Evolutionary conservation across 177 flowering plant genomes (phyloP).

Genomic region (Telopea speciosissima): DNA sequence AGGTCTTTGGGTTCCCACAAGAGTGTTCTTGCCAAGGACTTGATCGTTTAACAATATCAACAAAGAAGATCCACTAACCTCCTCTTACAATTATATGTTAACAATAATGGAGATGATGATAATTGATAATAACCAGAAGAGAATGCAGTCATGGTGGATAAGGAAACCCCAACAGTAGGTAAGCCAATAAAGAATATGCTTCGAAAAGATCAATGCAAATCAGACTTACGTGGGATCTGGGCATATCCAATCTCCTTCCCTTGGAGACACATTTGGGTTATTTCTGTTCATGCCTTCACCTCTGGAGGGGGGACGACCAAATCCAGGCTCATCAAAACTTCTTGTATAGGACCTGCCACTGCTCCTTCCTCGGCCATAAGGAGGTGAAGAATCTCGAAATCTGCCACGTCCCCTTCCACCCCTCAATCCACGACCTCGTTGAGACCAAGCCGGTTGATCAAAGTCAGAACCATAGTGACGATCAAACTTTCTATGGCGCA

Average conservation of each 20-base stretch:
- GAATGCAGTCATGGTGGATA: neutral
- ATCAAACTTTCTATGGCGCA: constrained; percentile 50
- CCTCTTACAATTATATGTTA: too few species aligned
- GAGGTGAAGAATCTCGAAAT: constrained; percentile 63
- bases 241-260: constrained; percentile 96
- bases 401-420: constrained; percentile 62
- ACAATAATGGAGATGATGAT: too few species aligned
- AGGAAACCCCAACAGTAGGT: neutral
- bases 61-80: too few species aligned
- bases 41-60: too few species aligned
- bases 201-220: neutral
- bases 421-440: constrained; percentile 53
- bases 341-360: constrained; percentile 51
- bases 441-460: constrained; percentile 36
- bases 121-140: too few species aligned
- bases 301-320: constrained; percentile 47
- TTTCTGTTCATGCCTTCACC: constrained; percentile 52
- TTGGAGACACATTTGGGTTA: constrained; percentile 83
- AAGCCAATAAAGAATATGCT: neutral
- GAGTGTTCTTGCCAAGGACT: too few species aligned
- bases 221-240: constrained; percentile 66
- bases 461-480: constrained; percentile 47
- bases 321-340: constrained; percentile 48
- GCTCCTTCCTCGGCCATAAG: constrained; percentile 62
- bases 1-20: neutral